Evolutionary conservation across 2,329 filamentous ascomycete genomes (phyloP), one percentile per base, ranked within the genome.

Genomic region (Xylaria sp.): DNA sequence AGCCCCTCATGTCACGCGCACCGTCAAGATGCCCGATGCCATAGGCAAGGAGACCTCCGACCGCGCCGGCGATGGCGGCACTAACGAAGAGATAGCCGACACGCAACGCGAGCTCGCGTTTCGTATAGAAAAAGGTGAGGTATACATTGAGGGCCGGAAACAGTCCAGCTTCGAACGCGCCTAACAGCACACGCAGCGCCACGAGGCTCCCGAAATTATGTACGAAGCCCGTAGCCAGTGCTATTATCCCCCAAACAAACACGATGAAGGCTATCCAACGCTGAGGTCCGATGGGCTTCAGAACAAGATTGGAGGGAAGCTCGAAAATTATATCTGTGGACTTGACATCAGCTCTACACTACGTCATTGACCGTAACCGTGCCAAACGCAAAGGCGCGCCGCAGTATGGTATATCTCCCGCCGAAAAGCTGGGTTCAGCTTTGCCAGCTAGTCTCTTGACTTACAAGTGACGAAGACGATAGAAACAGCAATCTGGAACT

Each of bases 111-210:
- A 93, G 84, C 77, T 94, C 91, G 31, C 85, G 84, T 74, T 90
- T 91, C 53, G 88, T 91, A 79, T 94, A 94, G 81, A 92, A 93
- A 70, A 93, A 86, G 0, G 91, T 93, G 20, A 94, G 82, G 71
- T 76, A 75, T 2, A 75, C 69, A 56, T 73, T 75, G 33, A 75
- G 69, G 1, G 73, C 74, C 2, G 74, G 74, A 56, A 76, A 76
- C 13, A 75, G 63, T 0, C 75, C 75, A 2, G 74, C 74, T 58
- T 76, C 74, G 44, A 92, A 84, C 6, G 85, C 82, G 5, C 91
- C 91, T 0, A 94, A 85, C 15, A 93, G 79, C 0, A 94, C 75
- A 5, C 91, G 88, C 69, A 88, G 89, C 5, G 86, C 90, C n/a
- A 94, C 79, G 3, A 94, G 81, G 2, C 86, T 83, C 49, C 82